A percentile compares a stretch with the other conserved stretches of the same genome.
phyloP scores from a whole-genome alignment of 140 eudicot genomes.

The Stevia rebaudiana region DNA sequence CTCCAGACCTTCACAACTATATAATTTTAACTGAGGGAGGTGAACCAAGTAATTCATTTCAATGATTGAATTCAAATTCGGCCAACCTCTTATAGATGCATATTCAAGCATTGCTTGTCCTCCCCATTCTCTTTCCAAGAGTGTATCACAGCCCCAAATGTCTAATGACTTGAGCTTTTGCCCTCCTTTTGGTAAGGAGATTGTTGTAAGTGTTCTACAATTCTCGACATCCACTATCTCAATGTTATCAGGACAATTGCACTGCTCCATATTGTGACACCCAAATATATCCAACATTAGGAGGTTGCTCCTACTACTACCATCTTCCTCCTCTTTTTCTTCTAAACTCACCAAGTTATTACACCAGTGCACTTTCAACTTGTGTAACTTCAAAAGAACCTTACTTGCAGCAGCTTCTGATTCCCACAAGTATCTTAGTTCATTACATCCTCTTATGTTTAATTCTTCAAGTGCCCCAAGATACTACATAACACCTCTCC shows the following conservation, averaged over 20 bases:
- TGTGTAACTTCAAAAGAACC: background rate
- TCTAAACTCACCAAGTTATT: background rate
- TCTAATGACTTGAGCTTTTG: no score
- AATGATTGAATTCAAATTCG: background rate
- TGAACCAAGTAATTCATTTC: background rate
- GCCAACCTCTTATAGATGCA: background rate
- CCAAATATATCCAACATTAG: background rate
- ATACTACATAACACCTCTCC: constrained; percentile 2
- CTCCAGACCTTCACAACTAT: background rate
- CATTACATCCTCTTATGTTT: background rate
- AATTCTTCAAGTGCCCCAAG: constrained; percentile 13
- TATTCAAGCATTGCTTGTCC: background rate
- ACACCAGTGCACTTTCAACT: background rate
- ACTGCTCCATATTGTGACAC: background rate
- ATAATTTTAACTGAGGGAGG: background rate
- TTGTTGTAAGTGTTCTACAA: no score
- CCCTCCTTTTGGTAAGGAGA: no score
- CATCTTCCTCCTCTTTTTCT: constrained; percentile 4
- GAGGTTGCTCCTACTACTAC: constrained; percentile 1
- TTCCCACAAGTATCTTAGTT: constrained; percentile 3
- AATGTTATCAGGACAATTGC: no score
- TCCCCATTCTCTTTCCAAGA: background rate
- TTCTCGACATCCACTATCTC: no score
- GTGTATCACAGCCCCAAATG: no score
- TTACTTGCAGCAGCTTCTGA: background rate